These are phyloP conservation scores for Leccinum solheimii DNA, from an alignment of 1,284 basidiomycete genomes.

Conservation along the genomic window DNA sequence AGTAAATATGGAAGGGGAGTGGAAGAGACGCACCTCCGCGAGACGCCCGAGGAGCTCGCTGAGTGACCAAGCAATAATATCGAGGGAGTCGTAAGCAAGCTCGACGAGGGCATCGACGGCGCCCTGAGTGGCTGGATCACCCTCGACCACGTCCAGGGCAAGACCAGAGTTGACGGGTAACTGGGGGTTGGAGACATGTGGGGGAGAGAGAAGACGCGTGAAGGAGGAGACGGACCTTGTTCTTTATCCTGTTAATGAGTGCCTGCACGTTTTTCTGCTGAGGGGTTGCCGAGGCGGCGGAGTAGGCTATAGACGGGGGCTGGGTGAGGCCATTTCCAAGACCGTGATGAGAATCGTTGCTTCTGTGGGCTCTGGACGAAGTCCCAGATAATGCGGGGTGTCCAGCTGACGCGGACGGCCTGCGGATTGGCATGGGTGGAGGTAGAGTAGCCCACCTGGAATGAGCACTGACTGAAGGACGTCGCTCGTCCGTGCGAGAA, in stretches of 20 bases:
- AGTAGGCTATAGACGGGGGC: conserved; percentile 36
- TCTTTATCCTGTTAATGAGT: conserved; percentile 69
- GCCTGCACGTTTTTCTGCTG: conserved; percentile 73
- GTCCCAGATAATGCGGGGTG: conserved; percentile 27
- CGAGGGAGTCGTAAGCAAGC: conserved; percentile 71
- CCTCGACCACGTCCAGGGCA: conserved; percentile 70
- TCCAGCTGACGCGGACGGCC: conserved; percentile 48
- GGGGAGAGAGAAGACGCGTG: background rate
- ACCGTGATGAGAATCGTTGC: conserved; percentile 51
- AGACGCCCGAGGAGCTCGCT: conserved; percentile 75
- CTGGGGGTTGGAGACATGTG: conserved; percentile 39
- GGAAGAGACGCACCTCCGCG: conserved; percentile 58
- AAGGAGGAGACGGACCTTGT: conserved; percentile 50
- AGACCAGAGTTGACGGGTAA: conserved; percentile 85
- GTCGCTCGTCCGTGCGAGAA: conserved; percentile 25
- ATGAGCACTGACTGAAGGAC: background rate
- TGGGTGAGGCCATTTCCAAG: conserved; percentile 38
- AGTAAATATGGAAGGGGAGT: conserved; percentile 1
- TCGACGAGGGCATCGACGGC: conserved; percentile 79
- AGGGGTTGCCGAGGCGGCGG: conserved; percentile 47
- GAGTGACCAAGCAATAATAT: conserved; percentile 78
- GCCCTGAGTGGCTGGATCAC: conserved; percentile 70
- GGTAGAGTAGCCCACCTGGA: conserved; percentile 14
- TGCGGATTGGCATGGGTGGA: conserved; percentile 43
- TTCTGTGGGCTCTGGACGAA: conserved; percentile 44